Evolutionary conservation across 768 basidiomycete species (phyloP).

Genomic region (Gyrodon lividus): DNA sequence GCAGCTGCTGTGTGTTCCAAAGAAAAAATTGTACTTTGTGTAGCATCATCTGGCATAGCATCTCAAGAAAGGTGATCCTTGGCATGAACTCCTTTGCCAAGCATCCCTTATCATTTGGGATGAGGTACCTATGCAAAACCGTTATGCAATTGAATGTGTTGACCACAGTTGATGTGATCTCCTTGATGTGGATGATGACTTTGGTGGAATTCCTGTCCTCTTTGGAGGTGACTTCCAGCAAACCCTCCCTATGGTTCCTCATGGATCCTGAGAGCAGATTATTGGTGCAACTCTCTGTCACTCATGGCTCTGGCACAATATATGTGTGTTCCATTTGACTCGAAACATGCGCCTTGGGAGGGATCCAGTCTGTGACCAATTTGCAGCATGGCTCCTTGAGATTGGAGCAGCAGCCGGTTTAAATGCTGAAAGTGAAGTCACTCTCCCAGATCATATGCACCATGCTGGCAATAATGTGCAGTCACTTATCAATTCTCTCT

Average conservation of each 20-base stretch:
- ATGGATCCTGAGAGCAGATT: conserved; percentile 37
- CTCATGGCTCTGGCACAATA: conserved; percentile 38
- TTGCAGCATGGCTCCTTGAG: conserved; percentile 38
- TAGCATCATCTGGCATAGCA: conserved; percentile 51
- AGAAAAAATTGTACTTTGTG: conserved; percentile 41
- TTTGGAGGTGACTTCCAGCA: conserved; percentile 53
- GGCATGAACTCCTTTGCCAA: conserved; percentile 32
- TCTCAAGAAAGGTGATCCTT: conserved; percentile 36
- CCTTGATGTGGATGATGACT: conserved; percentile 26
- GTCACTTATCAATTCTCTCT: conserved; percentile 27
- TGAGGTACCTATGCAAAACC: conserved; percentile 40
- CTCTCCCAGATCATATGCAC: conserved; percentile 29
- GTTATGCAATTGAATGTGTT: conserved; percentile 37
- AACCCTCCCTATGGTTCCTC: conserved; percentile 42
- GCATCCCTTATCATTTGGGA: conserved; percentile 44
- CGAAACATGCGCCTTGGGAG: conserved; percentile 41
- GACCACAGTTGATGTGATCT: conserved; percentile 39
- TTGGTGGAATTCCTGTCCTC: conserved; percentile 44
- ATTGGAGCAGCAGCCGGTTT: conserved; percentile 35
- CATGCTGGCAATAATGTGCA: conserved; percentile 7
- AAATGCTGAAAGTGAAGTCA: conserved; percentile 18
- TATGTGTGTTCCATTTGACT: conserved; percentile 32
- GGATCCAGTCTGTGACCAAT: conserved; percentile 21
- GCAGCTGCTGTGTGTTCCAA: conserved; percentile 24
- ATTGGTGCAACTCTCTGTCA: conserved; percentile 32